phyloP scores from a whole-genome alignment of 345 rosid genomes.

The Corymbia maculata region DNA sequence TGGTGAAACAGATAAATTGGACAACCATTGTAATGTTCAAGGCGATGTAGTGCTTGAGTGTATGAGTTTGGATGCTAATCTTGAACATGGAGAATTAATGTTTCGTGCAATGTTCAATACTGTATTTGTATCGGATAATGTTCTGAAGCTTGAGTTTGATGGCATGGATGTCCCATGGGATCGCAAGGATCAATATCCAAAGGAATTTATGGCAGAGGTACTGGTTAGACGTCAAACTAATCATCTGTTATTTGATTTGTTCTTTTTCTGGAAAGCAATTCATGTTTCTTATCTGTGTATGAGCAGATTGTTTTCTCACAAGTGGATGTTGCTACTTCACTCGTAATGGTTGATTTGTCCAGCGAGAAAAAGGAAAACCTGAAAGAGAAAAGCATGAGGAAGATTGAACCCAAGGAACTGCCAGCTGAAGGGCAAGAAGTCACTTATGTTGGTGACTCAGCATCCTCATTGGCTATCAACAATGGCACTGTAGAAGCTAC shows the following conservation, averaged over 20 bases:
- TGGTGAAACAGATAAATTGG: slow-evolving; percentile 71
- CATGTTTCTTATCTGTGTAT: not conserved
- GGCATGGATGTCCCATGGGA: slow-evolving; percentile 82
- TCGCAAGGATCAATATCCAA: slow-evolving; percentile 63
- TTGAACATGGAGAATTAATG: slow-evolving; percentile 62
- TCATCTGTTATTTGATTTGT: not conserved
- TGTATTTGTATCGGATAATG: slow-evolving; percentile 80
- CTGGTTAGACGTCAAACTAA: not conserved
- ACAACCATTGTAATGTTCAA: slow-evolving; percentile 73
- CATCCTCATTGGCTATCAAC: not conserved
- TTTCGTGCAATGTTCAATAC: slow-evolving; percentile 86
- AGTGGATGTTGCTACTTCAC: slow-evolving; percentile 64
- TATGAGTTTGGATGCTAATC: slow-evolving; percentile 59
- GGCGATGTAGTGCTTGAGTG: slow-evolving; percentile 91
- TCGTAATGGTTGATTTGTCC: slow-evolving; percentile 40
- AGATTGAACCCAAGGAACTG: slow-evolving; percentile 29
- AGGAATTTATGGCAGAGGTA: slow-evolving; percentile 91
- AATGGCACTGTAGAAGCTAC: not conserved
- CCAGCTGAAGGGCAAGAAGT: slow-evolving; percentile 32
- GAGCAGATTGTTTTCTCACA: slow-evolving; percentile 83
- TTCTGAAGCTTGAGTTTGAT: slow-evolving; percentile 80
- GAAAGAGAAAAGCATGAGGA: not conserved
- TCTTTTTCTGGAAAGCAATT: not conserved
- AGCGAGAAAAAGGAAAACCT: slow-evolving; percentile 22
- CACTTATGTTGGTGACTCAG: not conserved